Percentiles rank a stretch among this genome's conserved stretches.
Conservation (phyloP, 805 yeast genomes). For the Suhomyces sp. region DNA sequence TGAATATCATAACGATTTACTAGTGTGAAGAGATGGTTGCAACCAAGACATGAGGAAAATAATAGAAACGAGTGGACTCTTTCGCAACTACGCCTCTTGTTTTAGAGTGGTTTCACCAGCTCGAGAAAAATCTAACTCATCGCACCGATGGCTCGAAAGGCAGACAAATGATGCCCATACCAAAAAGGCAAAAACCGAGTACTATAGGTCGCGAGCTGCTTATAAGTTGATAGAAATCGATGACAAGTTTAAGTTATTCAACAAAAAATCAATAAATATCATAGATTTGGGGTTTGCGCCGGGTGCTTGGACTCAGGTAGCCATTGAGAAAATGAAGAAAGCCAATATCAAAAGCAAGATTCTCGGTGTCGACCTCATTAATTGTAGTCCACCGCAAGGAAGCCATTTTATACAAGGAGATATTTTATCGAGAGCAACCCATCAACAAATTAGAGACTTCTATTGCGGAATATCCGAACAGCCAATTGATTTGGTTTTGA, state of each 20-base stretch:
- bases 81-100: neutral
- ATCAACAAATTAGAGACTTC: slow-evolving; percentile 49
- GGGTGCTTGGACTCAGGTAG: slow-evolving; percentile 32
- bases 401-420: slow-evolving; percentile 40
- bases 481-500: slow-evolving; percentile 49
- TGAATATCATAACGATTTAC: neutral
- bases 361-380: slow-evolving; percentile 32
- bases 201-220: slow-evolving; percentile 84
- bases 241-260: slow-evolving; percentile 57
- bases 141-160: slow-evolving; percentile 72
- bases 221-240: slow-evolving; percentile 79
- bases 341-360: slow-evolving; percentile 11
- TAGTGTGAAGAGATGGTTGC: neutral
- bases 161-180: slow-evolving; percentile 65
- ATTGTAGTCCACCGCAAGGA: slow-evolving; percentile 36
- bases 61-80: neutral
- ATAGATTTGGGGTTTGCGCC: slow-evolving; percentile 64
- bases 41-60: neutral
- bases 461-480: slow-evolving; percentile 32
- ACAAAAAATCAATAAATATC: slow-evolving; percentile 50
- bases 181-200: slow-evolving; percentile 58
- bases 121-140: slow-evolving; percentile 43
- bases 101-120: neutral
- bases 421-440: slow-evolving; percentile 47
- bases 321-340: slow-evolving; percentile 14